Base-by-base conservation (phyloP, 345 rosid species). In the sweet orange (Citrus sinensis) region DNA sequence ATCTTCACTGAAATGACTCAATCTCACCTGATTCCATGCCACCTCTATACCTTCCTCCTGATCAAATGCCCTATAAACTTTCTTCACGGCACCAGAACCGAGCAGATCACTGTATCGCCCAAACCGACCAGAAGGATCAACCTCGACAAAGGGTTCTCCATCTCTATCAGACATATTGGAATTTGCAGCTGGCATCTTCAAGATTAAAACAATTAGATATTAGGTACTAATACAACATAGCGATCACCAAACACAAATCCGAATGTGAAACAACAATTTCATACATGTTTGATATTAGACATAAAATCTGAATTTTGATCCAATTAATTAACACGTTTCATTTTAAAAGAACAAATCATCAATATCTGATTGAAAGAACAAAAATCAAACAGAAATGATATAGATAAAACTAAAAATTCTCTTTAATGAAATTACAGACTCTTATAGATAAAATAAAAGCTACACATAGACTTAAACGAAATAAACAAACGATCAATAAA, bases 31-130 rank as follows among this genome's bases (percentile, higher is more conserved):
- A 81, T 91, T 91, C 94, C 94, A 91, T 6, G 92, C 94, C 78
- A 91, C 94, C 82, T 91, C 94, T 46, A 86, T 88, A 7, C 92
- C 92, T 87, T 91, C 91, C 82, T 88, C 91, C 79, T 91, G 92
- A 80, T 91, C 94, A 68, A 91, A 91, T n/a, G 90, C 94, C 70
- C 94, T 84, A 37, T 91, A 91, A 32, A 91, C 94, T 82, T 87
- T 91, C 85, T 91, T 91, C 73, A 89, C 91, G 0, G 92, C 90
- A 73, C 94, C 94, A 20, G 80, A 78, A 66, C 94, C 92, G 2
- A 91, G 90, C 56, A 91, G 81, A 78, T 91, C 90, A 6, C 54
- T 62, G 35, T 91, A 91, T 64, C 92, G 79, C 19, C 94, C 94
- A 58, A 85, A 89, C 40, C 94, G 80, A n/a, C 90, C 90, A 0